Percentiles rank a stretch among this genome's conserved stretches.
Evolutionary conservation across 2,329 filamentous ascomycete species (phyloP).

Genomic region (Amauroascus verrucosus): DNA sequence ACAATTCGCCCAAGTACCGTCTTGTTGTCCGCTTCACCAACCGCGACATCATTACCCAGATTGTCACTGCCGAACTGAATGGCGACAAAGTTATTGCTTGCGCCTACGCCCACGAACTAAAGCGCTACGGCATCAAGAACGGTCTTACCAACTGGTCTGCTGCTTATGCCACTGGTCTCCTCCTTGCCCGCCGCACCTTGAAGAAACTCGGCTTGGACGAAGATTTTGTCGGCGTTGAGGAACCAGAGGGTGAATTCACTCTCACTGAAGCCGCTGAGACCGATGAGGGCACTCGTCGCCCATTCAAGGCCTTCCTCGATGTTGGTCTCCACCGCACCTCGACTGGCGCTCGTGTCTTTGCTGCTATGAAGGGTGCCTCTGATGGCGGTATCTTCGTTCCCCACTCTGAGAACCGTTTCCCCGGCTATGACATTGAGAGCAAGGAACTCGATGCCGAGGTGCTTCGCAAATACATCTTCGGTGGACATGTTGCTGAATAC

Average conservation of each 20-base stretch:
- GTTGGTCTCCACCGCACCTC: constrained; percentile 96
- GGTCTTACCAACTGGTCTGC: constrained; percentile 99
- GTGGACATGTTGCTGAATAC: constrained; percentile 97
- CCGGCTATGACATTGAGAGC: constrained; percentile 90
- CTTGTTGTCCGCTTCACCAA: constrained; percentile 99
- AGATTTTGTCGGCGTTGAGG: constrained; percentile 89
- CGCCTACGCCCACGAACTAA: constrained; percentile 95
- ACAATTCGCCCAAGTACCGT: constrained; percentile 99
- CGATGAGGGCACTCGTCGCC: constrained; percentile 76
- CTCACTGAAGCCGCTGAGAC: constrained; percentile 90
- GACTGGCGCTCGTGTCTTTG: constrained; percentile 97
- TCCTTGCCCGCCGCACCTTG: constrained; percentile 91
- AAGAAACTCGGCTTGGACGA: constrained; percentile 95
- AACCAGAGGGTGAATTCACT: constrained; percentile 89
- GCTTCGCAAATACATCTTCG: constrained; percentile 99
- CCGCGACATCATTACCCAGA: constrained; percentile 98
- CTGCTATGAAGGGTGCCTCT: constrained; percentile 98
- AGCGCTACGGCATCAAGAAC: constrained; percentile 93
- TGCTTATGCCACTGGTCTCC: constrained; percentile 90
- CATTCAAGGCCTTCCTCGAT: constrained; percentile 98
- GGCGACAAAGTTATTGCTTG: constrained; percentile 94
- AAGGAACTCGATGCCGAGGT: constrained; percentile 97
- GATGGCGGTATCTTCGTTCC: constrained; percentile 95
- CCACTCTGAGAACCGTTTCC: constrained; percentile 99
- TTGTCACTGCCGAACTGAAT: constrained; percentile 88